A percentile compares a stretch with the other conserved stretches of the same genome.
Evolutionary conservation across 768 basidiomycete genomes (phyloP).

Genomic region (Trametes cingulata): DNA sequence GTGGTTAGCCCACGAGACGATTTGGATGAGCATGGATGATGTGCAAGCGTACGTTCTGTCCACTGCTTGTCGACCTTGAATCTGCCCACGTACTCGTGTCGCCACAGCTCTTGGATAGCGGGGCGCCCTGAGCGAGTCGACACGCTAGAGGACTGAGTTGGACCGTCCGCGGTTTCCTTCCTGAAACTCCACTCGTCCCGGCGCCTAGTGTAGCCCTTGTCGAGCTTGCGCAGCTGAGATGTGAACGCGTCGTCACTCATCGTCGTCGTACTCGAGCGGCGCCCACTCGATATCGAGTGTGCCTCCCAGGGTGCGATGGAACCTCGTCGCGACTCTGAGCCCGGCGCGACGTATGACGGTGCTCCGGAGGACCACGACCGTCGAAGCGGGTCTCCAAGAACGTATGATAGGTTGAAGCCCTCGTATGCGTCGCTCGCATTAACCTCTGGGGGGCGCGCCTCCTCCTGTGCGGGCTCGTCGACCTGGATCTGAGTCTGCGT

Average conservation of each 20-base stretch:
- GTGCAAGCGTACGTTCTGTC: constrained; percentile 29
- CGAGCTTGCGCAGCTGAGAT: constrained; percentile 37
- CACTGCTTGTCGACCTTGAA: constrained; percentile 58
- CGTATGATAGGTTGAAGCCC: constrained; percentile 49
- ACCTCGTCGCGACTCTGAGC: constrained; percentile 18
- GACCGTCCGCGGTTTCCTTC: constrained; percentile 48
- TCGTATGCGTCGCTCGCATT: constrained; percentile 28
- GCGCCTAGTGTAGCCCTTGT: constrained; percentile 45
- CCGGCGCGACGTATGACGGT: constrained; percentile 23
- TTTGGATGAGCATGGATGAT: not conserved
- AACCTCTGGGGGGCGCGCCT: not conserved
- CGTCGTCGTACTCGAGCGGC: constrained; percentile 37
- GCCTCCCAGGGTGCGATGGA: constrained; percentile 22
- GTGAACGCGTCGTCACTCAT: constrained; percentile 43
- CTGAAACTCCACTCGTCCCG: constrained; percentile 58
- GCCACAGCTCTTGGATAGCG: constrained; percentile 66
- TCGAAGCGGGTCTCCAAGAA: constrained; percentile 36
- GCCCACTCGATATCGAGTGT: constrained; percentile 21
- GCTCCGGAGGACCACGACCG: constrained; percentile 30
- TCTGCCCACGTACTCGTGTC: constrained; percentile 59
- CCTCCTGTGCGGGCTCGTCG: constrained; percentile 3
- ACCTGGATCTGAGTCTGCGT: constrained; percentile 21
- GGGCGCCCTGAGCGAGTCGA: constrained; percentile 27
- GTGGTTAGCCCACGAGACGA: not conserved
- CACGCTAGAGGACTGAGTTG: constrained; percentile 20